Percentiles rank a stretch among this genome's conserved stretches.
Conservation (phyloP, 768 basidiomycete species). For the Lepiota venenata region DNA sequence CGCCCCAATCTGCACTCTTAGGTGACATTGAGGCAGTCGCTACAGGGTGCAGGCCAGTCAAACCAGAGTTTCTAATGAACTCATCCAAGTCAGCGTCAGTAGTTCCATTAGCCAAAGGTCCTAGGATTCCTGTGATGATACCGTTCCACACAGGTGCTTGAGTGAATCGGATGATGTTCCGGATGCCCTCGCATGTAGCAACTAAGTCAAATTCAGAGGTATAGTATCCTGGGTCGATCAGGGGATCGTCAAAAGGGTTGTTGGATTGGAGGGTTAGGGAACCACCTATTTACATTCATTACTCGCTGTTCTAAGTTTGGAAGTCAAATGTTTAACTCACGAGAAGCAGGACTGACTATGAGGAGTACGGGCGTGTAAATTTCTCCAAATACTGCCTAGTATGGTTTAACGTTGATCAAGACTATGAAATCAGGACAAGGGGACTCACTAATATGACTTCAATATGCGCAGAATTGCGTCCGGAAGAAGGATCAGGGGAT, state of each 20-base stretch:
- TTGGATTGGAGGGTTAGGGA: conserved; percentile 16
- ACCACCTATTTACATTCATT: conserved; percentile 10
- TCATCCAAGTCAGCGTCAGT: conserved; percentile 11
- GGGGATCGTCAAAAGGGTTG: conserved; percentile 23
- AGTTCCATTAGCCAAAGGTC: conserved; percentile 6
- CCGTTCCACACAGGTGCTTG: conserved; percentile 16
- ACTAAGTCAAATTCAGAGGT: conserved; percentile 13
- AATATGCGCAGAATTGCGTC: conserved; percentile 12
- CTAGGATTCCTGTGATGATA: conserved; percentile 13
- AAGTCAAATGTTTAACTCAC: conserved; percentile 15
- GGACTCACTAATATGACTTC: conserved; percentile 7
- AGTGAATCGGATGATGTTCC: conserved; percentile 16
- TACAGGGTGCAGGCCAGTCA: conserved; percentile 27
- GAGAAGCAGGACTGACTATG: conserved; percentile 25
- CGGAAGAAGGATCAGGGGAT: conserved; percentile 11
- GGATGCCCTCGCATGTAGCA: conserved; percentile 18
- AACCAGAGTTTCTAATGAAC: conserved; percentile 18
- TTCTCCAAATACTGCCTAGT: conserved; percentile 14
- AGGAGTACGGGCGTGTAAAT: conserved; percentile 17
- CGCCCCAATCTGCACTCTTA: conserved; percentile 23
- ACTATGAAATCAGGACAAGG: background rate
- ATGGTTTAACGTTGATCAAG: background rate
- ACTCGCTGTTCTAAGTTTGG: background rate
- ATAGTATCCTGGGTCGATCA: conserved; percentile 16
- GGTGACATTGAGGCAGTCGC: conserved; percentile 31